These are phyloP conservation scores for Gracilaria domingensis DNA, from an alignment of 23 red algal genomes.

Conservation along the genomic window DNA sequence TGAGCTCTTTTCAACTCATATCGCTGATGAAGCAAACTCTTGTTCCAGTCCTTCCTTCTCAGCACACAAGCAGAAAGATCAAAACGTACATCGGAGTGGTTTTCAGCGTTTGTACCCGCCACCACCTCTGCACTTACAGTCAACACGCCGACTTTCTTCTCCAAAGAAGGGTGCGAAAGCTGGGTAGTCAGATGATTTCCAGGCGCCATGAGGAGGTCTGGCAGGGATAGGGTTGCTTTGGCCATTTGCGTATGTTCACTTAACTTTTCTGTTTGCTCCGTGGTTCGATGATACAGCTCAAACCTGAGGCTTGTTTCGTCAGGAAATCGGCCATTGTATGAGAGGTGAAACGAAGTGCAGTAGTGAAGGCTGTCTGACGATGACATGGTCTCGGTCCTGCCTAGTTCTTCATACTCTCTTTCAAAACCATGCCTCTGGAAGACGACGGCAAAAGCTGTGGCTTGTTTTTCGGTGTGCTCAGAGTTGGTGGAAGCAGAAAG, in stretches of 20 bases:
- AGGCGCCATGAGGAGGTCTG: conserved; percentile 14
- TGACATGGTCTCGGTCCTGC: conserved; percentile 45
- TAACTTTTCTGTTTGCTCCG: conserved; percentile 24
- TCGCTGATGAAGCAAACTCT: conserved; percentile 40
- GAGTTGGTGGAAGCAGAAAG: not conserved
- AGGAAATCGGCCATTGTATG: not conserved
- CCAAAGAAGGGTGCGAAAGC: conserved; percentile 44
- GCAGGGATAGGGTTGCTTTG: conserved; percentile 33
- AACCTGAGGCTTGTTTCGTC: conserved; percentile 24
- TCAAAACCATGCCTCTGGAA: not conserved
- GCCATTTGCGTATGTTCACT: conserved; percentile 33
- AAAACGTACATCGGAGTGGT: conserved; percentile 42
- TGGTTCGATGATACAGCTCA: conserved; percentile 47
- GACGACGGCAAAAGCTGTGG: conserved; percentile 38
- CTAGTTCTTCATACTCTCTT: conserved; percentile 26
- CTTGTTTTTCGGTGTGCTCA: not conserved
- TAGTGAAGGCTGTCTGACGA: conserved; percentile 9
- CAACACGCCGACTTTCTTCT: conserved; percentile 47
- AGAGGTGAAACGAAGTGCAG: conserved; percentile 42
- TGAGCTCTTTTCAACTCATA: conserved; percentile 65
- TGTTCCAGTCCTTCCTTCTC: conserved; percentile 51
- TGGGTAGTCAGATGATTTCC: conserved; percentile 57
- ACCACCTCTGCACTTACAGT: conserved; percentile 34
- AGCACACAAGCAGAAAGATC: conserved; percentile 47
- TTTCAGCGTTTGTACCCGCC: conserved; percentile 4